Evolutionary conservation across 2,329 filamentous ascomycete species (phyloP).

Genomic region (Alternaria viburni): DNA sequence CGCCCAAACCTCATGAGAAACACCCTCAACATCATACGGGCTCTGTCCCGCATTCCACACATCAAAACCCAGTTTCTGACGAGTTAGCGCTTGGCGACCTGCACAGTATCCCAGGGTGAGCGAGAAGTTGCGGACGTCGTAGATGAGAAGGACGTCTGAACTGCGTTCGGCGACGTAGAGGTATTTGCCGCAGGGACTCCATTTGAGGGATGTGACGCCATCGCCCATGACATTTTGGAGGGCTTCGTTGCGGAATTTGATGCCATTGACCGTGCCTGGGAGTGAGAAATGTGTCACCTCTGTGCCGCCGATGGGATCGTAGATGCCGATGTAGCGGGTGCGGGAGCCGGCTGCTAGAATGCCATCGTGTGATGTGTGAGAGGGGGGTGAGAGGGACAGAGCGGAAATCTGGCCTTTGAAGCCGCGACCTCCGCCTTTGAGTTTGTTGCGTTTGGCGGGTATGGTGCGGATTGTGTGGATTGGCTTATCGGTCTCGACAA

Average conservation of each 20-base stretch:
- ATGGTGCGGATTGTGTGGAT: conserved; percentile 52
- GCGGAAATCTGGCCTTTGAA: conserved; percentile 64
- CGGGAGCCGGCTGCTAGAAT: conserved; percentile 64
- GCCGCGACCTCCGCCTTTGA: conserved; percentile 53
- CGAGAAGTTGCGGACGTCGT: conserved; percentile 64
- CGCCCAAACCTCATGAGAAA: conserved; percentile 62
- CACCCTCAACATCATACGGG: conserved; percentile 21
- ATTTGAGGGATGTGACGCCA: conserved; percentile 63
- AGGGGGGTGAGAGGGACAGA: conserved; percentile 49
- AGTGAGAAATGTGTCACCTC: conserved; percentile 60
- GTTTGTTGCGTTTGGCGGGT: conserved; percentile 52
- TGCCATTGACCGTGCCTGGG: conserved; percentile 22
- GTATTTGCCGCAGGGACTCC: conserved; percentile 65
- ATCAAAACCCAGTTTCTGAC: conserved; percentile 64
- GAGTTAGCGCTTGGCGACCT: conserved; percentile 54
- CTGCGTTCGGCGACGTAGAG: conserved; percentile 64
- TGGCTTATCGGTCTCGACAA: conserved; percentile 57
- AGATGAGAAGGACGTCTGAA: conserved; percentile 62
- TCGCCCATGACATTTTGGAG: conserved; percentile 45
- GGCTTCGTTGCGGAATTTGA: conserved; percentile 6
- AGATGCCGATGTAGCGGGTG: conserved; percentile 63
- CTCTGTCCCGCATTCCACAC: conserved; percentile 46
- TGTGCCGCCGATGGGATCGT: conserved; percentile 58
- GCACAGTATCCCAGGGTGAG: conserved; percentile 58
- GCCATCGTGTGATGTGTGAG: conserved; percentile 47